Evolutionary conservation across 257 asterid genomes (phyloP), one percentile per base, ranked within the genome.

Genomic region (Nicotiana sylvestris): DNA sequence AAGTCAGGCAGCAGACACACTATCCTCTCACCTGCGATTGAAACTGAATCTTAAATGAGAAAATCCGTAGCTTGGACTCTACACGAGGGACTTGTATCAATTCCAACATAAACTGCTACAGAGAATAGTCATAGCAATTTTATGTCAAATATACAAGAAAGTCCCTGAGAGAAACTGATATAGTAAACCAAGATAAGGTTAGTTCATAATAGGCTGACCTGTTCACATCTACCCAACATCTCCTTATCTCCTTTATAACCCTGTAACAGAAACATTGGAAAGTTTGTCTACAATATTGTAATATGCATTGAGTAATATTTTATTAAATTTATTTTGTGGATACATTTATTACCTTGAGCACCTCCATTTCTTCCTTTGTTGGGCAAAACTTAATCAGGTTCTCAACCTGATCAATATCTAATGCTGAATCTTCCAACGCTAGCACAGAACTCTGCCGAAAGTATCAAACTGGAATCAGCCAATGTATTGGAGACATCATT

Each of bases 371-470:
- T 83, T 93, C 97, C 88, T 92, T 93, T 84, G 96, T 91, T 81
- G 98, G 98, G 87, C 98, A 93, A 88, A 92, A 95, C 80, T 93
- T 93, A 81, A 95, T 92, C 66, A 95, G 94, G 86, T 92, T 95
- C 68, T 93, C 98, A 56, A 95, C 96, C 88, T 93, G 98, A 86
- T 95, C 98, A 58, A 84, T 84, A 87, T 95, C 98, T 86, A 93
- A 84, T 66, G 92, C 90, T 43, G 92, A 89, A 87, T 90, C 97
- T 84, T 95, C 98, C 89, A 95, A 85, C n/a, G 94, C 89, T 85
- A 95, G 97, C 83, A 92, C 88, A 8, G 92, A 89, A 83, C 86
- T 89, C 98, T 95, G 94, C 66, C 21, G 70, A 82, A 76, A 69
- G 32, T 64, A 17, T 6, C 25, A 72, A 25, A 82, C 9, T 64